Evolutionary conservation across 164 flowering plant species (phyloP), one percentile per base, ranked within the genome.

Genomic region (Paratinospora sagittata): DNA sequence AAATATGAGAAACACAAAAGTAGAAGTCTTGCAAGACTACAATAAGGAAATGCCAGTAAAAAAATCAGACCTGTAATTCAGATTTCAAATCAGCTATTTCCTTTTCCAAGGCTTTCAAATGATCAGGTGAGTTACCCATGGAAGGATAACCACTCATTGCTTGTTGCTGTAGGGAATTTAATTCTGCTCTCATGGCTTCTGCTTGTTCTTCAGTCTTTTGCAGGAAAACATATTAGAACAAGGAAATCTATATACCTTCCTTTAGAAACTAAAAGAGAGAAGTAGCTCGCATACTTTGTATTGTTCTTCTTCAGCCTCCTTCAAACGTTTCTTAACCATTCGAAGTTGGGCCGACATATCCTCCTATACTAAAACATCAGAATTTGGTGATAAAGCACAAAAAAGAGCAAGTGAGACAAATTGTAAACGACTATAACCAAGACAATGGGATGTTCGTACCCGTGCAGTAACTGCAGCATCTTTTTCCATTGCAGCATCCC

Each of bases 251-350:
- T 67, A 6, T 16, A 64, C 49, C 21, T 14, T 6, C 55, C 43
- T 68, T 72, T 24, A 49, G 24, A 74, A n/a, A n/a, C n/a, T n/a
- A n/a, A n/a, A n/a, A n/a, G n/a, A n/a, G n/a, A n/a, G n/a, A n/a
- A n/a, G n/a, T 41, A 14, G 63, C 33, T 68, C 65, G 67, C 91
- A 67, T 82, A 95, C 98, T 77, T 94, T 82, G 69, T 92, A 95
- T 68, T 95, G 98, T 72, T 95, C 97, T 78, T 95, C 98, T 82
- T 95, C 98, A 68, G 96, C 97, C 80, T 95, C 98, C 79, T 87
- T 95, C 41, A 90, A 30, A 60, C 90, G 94, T 75, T 82, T 92
- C 85, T 88, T 92, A 2, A 86, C 67, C 33, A 88, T 79, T 34
- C 97, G 92, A 81, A 92, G 86, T 80, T 92, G 98, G 62, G 98